phyloP scores from a whole-genome alignment of 192 early-diverging fungal genomes.

The Phycomyces nitens region DNA sequence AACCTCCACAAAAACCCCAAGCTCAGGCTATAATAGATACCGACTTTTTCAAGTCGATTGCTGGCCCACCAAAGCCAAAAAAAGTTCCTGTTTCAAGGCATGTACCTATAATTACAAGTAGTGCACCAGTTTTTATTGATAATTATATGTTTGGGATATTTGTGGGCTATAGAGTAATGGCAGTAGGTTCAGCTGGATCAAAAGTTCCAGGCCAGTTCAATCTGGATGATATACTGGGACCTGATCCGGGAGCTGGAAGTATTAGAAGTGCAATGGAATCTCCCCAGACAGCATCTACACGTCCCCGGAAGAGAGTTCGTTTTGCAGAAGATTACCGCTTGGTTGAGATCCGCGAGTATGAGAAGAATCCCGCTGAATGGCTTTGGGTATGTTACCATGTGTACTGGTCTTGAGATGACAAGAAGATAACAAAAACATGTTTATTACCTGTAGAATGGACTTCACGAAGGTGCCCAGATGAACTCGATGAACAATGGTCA shows the following conservation, averaged over 20 bases:
- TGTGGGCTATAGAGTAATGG: too few species aligned
- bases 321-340: conserved; percentile 13
- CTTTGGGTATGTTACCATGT: conserved; percentile 6
- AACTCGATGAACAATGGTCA: neutral
- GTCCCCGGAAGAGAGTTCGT: conserved; percentile 7
- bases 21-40: neutral
- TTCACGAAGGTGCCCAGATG: neutral
- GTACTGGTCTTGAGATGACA: too few species aligned
- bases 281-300: neutral
- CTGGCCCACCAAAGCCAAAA: neutral
- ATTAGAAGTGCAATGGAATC: neutral
- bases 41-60: neutral
- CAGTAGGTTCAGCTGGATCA: too few species aligned
- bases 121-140: too few species aligned
- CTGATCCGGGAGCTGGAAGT: neutral
- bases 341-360: conserved; percentile 9
- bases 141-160: too few species aligned
- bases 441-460: conserved; percentile 4
- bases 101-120: neutral
- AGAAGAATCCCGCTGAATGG: conserved; percentile 17
- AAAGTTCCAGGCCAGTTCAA: neutral
- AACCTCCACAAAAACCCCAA: neutral
- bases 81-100: neutral
- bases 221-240: neutral
- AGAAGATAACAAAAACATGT: neutral